A percentile compares a stretch with the other conserved stretches of the same genome.
phyloP scores from a whole-genome alignment of 1,139 yeast species.

The Taphrina pruni region DNA sequence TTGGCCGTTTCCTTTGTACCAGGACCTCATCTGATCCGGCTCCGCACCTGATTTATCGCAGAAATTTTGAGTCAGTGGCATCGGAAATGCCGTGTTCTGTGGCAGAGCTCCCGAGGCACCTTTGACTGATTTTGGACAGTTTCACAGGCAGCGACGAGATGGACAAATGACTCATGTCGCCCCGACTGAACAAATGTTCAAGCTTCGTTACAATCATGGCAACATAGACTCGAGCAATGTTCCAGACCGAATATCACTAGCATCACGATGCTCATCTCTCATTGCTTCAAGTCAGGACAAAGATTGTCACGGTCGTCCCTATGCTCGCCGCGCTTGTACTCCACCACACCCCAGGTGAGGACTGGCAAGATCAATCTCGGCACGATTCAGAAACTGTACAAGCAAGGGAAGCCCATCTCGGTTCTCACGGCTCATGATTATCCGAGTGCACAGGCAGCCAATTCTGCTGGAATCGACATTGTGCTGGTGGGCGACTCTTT shows the following conservation, averaged over 20 bases:
- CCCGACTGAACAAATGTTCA: background rate
- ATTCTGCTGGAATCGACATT: slow-evolving; percentile 70
- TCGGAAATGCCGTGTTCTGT: background rate
- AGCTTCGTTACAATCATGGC: too few relatives aligned
- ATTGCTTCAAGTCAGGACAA: too few relatives aligned
- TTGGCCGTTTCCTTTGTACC: too few relatives aligned
- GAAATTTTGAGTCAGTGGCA: background rate
- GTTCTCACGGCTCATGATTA: slow-evolving; percentile 82
- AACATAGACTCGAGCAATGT: too few relatives aligned
- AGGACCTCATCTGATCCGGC: background rate
- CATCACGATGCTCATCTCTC: background rate
- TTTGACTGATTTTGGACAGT: background rate
- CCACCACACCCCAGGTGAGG: slow-evolving; percentile 4
- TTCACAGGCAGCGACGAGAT: background rate
- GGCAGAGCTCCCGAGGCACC: slow-evolving; percentile 8
- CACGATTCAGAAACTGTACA: slow-evolving; percentile 58
- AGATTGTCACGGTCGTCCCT: background rate
- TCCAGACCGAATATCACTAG: too few relatives aligned
- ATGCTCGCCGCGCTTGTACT: background rate
- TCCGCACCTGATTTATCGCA: background rate
- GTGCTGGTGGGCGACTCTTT: slow-evolving; percentile 88
- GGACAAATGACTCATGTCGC: background rate
- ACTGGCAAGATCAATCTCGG: slow-evolving; percentile 49
- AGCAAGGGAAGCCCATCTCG: slow-evolving; percentile 62
- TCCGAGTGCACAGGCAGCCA: slow-evolving; percentile 76